Percentiles rank a stretch among this genome's conserved stretches.
Conservation (phyloP, 169 alveolate species). For the Plasmodium falciparum region DNA sequence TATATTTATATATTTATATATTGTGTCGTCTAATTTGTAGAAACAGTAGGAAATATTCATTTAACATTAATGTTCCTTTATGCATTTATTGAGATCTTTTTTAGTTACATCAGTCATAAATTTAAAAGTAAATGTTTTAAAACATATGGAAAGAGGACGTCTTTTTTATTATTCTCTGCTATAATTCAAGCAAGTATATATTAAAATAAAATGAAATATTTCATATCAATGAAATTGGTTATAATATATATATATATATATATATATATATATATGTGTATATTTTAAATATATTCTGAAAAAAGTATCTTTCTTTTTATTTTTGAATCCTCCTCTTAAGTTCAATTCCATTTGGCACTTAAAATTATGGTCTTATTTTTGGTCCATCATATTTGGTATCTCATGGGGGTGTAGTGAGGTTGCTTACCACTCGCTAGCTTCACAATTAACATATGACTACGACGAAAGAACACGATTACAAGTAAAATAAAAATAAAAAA, state of each 20-base stretch:
- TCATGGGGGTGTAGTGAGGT: slow-evolving; percentile 13
- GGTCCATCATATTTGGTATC: slow-evolving; percentile 2
- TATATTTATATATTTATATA: neutral
- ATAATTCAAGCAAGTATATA: neutral
- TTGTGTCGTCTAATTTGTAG: neutral
- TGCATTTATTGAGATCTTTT: neutral
- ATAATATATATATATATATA: too few species aligned
- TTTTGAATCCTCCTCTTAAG: neutral
- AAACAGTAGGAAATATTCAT: neutral
- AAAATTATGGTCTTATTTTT: slow-evolving; percentile 3
- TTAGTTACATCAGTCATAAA: slow-evolving; percentile 3
- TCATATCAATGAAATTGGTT: too few species aligned
- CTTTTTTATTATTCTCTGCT: slow-evolving; percentile 1
- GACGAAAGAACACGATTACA: neutral
- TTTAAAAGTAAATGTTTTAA: neutral
- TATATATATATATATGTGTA: too few species aligned
- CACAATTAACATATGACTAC: neutral
- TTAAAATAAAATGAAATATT: neutral
- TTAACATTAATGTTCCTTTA: slow-evolving; percentile 2
- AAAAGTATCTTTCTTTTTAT: neutral
- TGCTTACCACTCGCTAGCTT: neutral
- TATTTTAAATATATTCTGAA: neutral
- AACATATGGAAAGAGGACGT: neutral
- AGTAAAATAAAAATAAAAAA: neutral
- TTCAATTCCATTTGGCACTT: neutral